Base-by-base conservation (phyloP, 257 asterid species). In the Rehmannia glutinosa region DNA sequence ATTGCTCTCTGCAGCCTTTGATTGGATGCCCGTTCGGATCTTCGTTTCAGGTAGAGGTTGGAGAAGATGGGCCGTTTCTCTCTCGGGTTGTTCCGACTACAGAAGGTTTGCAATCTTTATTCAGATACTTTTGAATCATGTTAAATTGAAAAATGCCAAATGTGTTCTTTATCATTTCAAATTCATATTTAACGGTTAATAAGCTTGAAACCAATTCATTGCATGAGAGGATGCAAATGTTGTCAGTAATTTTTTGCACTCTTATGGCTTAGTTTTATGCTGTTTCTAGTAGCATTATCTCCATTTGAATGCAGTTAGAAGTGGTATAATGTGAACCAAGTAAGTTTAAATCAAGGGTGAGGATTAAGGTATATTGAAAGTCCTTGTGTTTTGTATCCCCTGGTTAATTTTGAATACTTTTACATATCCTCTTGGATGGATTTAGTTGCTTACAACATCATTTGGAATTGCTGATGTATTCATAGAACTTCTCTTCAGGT, bases 21-120 rank as follows among this genome's bases (percentile, higher is more conserved):
- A 78, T 93, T 77, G 97, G 97, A 16, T 79, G 88, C 65, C 88
- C 95, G 0, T 93, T 90, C 58, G 99, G 99, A 30, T 66, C 95
- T 68, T 71, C 80, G 56, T 93, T 93, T 82, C 91, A 88, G 73
- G 81, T 86, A 35, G 91, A 82, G 63, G 83, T 74, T 49, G 95
- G 97, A 47, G 73, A 77, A 52, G 86, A 83, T n/a, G 96, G 96
- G 6, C 75, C 96, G 0, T 58, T 79, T 81, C 81, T 93, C 58
- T 80, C 90, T 66, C 96, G 88, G 45, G 45, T 88, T 73, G 36
- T 57, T 75, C 78, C 84, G 1, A 49, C 83, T 21, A 41, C 82
- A 11, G 86, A 88, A 85, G 97, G 97, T 90, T 61, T 47, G 27
- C 46, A 5, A 23, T 20, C 53, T 59, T 11, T 47, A 11, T 15